A percentile compares a stretch with the other conserved stretches of the same genome.
phyloP scores from a whole-genome alignment of 495 filamentous ascomycete genomes.

The Apiosordaria backusii region DNA sequence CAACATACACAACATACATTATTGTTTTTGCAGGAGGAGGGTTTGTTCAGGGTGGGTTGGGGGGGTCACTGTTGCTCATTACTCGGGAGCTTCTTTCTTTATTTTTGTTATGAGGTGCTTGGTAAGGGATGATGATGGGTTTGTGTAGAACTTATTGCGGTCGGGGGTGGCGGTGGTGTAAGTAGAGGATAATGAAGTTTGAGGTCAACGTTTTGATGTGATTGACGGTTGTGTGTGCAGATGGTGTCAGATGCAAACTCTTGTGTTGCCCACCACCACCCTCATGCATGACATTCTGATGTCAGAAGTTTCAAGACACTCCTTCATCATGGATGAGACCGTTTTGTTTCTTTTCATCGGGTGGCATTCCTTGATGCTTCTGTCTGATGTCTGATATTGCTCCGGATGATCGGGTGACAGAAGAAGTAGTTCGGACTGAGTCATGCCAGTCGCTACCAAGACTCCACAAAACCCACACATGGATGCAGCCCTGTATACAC shows the following conservation, averaged over 20 bases:
- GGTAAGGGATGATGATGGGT: background rate
- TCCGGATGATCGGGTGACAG: too few relatives aligned
- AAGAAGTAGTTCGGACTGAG: background rate
- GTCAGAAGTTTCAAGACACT: too few relatives aligned
- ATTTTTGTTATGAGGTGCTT: background rate
- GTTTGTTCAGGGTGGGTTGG: background rate
- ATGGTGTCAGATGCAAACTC: too few relatives aligned
- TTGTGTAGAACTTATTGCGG: background rate
- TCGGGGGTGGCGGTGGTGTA: background rate
- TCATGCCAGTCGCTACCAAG: background rate
- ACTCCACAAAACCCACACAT: background rate
- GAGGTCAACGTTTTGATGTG: too few relatives aligned
- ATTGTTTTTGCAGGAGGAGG: background rate
- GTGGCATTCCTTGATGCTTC: too few relatives aligned
- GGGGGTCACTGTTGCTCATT: background rate
- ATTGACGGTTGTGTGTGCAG: background rate
- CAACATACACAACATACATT: background rate
- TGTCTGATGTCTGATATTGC: too few relatives aligned
- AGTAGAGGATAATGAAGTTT: constrained; percentile 1
- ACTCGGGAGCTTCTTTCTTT: background rate
- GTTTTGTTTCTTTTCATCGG: too few relatives aligned
- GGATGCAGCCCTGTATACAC: background rate
- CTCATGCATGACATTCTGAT: too few relatives aligned
- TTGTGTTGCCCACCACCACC: too few relatives aligned
- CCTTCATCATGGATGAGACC: too few relatives aligned